A percentile compares a stretch with the other conserved stretches of the same genome.
These are phyloP conservation scores for Penicillium riverlandense DNA, from an alignment of 495 filamentous ascomycete species.

Conservation along the genomic window DNA sequence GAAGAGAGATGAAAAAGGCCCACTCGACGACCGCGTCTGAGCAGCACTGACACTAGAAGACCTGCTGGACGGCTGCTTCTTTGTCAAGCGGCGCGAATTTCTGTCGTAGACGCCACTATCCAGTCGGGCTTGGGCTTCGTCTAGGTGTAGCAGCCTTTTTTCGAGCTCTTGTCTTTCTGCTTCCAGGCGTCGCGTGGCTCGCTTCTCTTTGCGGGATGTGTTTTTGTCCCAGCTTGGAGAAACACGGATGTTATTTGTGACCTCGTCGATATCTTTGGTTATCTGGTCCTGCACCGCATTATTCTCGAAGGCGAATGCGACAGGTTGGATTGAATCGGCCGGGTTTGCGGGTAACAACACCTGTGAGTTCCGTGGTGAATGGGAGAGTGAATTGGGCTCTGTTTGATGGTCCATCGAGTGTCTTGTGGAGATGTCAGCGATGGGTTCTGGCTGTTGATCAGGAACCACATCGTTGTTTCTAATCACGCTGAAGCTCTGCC, in stretches of 20 bases:
- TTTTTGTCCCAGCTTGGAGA: slow-evolving; percentile 14
- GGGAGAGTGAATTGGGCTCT: slow-evolving; percentile 8
- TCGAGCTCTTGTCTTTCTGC: slow-evolving; percentile 32
- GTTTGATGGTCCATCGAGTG: slow-evolving; percentile 9
- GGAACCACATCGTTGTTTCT: background rate
- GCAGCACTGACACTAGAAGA: slow-evolving; percentile 26
- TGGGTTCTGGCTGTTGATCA: background rate
- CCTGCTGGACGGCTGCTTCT: slow-evolving; percentile 30
- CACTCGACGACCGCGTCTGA: slow-evolving; percentile 18
- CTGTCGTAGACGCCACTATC: slow-evolving; percentile 15
- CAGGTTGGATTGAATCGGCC: slow-evolving; percentile 13
- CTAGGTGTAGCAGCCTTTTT: slow-evolving; percentile 25
- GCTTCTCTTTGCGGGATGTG: slow-evolving; percentile 22
- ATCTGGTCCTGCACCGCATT: slow-evolving; percentile 3
- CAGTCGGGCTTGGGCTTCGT: slow-evolving; percentile 18
- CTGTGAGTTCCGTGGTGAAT: slow-evolving; percentile 10
- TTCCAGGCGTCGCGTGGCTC: slow-evolving; percentile 30
- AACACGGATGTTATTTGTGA: slow-evolving; percentile 6
- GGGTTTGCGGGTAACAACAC: slow-evolving; percentile 13
- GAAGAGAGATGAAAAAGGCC: slow-evolving; percentile 23
- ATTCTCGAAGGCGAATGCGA: slow-evolving; percentile 1
- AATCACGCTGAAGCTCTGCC: slow-evolving; percentile 1
- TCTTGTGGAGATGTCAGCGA: background rate
- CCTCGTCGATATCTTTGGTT: background rate
- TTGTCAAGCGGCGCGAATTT: slow-evolving; percentile 27